Evolutionary conservation across 768 basidiomycete genomes (phyloP), one percentile per base, ranked within the genome.

Genomic region (Podaxis rugospora): DNA sequence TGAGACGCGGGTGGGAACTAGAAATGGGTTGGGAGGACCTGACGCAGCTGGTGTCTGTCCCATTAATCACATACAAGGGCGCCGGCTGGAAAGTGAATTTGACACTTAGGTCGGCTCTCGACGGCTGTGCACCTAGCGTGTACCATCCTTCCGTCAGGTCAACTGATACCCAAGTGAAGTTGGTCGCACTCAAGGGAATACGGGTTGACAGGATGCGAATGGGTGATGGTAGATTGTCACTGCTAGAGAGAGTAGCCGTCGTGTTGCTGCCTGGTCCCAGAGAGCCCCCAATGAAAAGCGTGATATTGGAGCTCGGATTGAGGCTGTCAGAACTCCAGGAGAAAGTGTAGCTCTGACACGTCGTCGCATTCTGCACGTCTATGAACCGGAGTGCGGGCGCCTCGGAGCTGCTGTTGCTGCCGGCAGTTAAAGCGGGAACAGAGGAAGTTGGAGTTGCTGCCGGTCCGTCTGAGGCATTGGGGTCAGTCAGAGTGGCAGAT

Each of bases 91-190:
- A 28, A 44, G 25, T 5, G 52, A 61, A 54, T 53, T 59, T 13
- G 62, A 25, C 1, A 67, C 67, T 51, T 71, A 67, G 62, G 65
- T 66, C 2, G 72, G 70, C 46, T 67, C 60, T 10, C 65, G 68
- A 37, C 3, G 21, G 3, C 21, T 25, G 52, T 18, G 51, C 51
- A 7, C 14, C 9, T 14, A 59, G 57, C 27, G 64, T 65, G 59
- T 78, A 77, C 67, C 68, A 67, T 35, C 77, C 77, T 42, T 65
- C 65, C n/a, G 65, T 63, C 13, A 76, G 70, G 55, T 75, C 70
- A 11, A 76, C 74, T 3, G 66, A 58, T 23, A 57, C 18, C 75
- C 76, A 76, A 27, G 58, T 62, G 59, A 68, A 69, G 21, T 28
- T 51, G 11, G 67, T 51, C 1, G 67, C 65, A 23, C 66, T 64